These are phyloP conservation scores for Trichoderma endophyticum DNA, from an alignment of 2,329 filamentous ascomycete species.

Conservation along the genomic window DNA sequence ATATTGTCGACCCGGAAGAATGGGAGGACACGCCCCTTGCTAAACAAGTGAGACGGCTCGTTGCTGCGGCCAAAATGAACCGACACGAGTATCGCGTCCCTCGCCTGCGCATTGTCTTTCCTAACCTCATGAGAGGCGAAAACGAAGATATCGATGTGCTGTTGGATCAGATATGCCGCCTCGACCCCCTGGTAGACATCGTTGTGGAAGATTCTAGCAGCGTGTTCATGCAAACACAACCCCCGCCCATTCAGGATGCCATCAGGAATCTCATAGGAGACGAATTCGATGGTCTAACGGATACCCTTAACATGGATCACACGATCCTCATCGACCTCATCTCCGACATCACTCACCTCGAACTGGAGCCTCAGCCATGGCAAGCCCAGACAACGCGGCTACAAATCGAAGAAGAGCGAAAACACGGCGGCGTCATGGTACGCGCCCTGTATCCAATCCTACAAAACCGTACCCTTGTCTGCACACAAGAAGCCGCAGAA, in stretches of 20 bases:
- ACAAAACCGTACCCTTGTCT: conserved; percentile 32
- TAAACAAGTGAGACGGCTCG: conserved; percentile 32
- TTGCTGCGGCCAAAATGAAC: conserved; percentile 37
- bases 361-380: conserved; percentile 34
- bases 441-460: conserved; percentile 36
- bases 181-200: conserved; percentile 34
- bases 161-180: conserved; percentile 30
- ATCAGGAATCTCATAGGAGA: conserved; percentile 32
- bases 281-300: conserved; percentile 33
- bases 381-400: conserved; percentile 32
- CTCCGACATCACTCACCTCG: conserved; percentile 39
- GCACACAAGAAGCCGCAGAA: conserved; percentile 38
- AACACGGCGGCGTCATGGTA: conserved; percentile 33
- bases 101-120: conserved; percentile 35
- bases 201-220: conserved; percentile 31
- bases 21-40: conserved; percentile 36
- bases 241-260: conserved; percentile 28
- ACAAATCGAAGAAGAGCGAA: conserved; percentile 37
- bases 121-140: conserved; percentile 30
- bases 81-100: conserved; percentile 38
- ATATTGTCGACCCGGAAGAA: conserved; percentile 33
- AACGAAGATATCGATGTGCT: conserved; percentile 32
- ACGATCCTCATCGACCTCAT: conserved; percentile 41
- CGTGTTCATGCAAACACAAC: conserved; percentile 25
- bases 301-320: conserved; percentile 40